These are phyloP conservation scores for Sporothrix phasma DNA, from an alignment of 2,329 filamentous ascomycete genomes.

Conservation along the genomic window DNA sequence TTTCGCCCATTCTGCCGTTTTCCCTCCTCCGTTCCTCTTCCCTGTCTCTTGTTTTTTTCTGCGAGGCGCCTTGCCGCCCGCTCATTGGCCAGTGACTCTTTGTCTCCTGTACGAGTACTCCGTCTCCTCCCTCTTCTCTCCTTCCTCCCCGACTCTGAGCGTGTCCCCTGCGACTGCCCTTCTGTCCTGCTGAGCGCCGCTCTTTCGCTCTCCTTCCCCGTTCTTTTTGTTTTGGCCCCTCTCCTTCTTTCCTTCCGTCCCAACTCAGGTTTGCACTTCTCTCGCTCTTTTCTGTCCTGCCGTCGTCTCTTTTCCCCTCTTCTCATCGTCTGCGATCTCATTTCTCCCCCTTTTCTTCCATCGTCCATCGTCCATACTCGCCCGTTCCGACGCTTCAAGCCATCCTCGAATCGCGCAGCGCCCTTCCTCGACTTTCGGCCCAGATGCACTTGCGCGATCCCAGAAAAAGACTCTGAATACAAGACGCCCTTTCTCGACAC, in stretches of 20 bases:
- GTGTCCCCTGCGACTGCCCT: constrained; percentile 9
- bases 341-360: background rate
- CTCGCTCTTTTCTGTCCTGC: background rate
- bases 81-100: constrained; percentile 13
- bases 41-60: constrained; percentile 7
- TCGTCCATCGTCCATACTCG: background rate
- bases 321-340: no score
- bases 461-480: background rate
- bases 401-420: constrained; percentile 5
- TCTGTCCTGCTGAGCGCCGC: constrained; percentile 4
- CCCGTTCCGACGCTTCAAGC: background rate
- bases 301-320: background rate
- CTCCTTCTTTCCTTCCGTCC: constrained; percentile 9
- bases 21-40: background rate
- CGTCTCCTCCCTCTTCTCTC: background rate
- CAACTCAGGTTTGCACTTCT: constrained; percentile 1
- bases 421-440: background rate
- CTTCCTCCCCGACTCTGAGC: constrained; percentile 4
- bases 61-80: background rate
- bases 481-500: background rate
- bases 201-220: constrained; percentile 10
- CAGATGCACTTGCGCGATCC: constrained; percentile 8
- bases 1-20: constrained; percentile 8
- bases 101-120: constrained; percentile 11
- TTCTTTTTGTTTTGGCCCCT: constrained; percentile 12